Percentiles rank a stretch among this genome's conserved stretches.
These are phyloP conservation scores for Chlorella ohadii DNA, from an alignment of 139 green algal genomes.

Conservation along the genomic window DNA sequence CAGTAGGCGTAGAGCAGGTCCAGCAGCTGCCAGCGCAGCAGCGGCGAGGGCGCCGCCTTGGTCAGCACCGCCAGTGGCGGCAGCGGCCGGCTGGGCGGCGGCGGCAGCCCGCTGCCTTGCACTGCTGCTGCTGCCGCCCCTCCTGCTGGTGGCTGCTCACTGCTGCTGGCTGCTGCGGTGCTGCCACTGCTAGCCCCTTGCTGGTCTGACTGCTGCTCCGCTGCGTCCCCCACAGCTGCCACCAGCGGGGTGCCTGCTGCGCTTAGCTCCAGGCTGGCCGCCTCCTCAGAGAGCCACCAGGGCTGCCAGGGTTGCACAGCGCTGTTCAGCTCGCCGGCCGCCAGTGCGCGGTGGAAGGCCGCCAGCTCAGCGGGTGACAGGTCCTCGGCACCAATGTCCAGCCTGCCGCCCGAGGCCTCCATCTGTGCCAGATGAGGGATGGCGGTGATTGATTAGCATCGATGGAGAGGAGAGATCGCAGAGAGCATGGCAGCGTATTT, in stretches of 20 bases:
- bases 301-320: conserved; percentile 56
- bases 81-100: conserved; percentile 1
- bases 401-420: conserved; percentile 1
- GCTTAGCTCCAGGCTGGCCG: conserved; percentile 39
- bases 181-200: not conserved
- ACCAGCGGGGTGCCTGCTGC: conserved; percentile 44
- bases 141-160: not conserved
- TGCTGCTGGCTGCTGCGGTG: not conserved
- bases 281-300: conserved; percentile 63
- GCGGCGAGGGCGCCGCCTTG: conserved; percentile 49
- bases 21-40: conserved; percentile 64
- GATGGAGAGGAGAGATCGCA: no score
- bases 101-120: not conserved
- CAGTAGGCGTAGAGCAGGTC: conserved; percentile 75
- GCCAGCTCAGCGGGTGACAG: conserved; percentile 53
- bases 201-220: not conserved
- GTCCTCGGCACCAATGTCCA: conserved; percentile 51
- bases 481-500: no score
- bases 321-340: conserved; percentile 20
- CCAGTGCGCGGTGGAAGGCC: conserved; percentile 52
- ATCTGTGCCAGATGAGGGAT: conserved; percentile 10
- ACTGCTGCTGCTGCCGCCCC: not conserved
- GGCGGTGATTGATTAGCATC: no score
- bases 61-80: conserved; percentile 1
- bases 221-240: not conserved